Base-by-base conservation (phyloP, 202 grass and related monocot species). In the Alloteropsis angusta region DNA sequence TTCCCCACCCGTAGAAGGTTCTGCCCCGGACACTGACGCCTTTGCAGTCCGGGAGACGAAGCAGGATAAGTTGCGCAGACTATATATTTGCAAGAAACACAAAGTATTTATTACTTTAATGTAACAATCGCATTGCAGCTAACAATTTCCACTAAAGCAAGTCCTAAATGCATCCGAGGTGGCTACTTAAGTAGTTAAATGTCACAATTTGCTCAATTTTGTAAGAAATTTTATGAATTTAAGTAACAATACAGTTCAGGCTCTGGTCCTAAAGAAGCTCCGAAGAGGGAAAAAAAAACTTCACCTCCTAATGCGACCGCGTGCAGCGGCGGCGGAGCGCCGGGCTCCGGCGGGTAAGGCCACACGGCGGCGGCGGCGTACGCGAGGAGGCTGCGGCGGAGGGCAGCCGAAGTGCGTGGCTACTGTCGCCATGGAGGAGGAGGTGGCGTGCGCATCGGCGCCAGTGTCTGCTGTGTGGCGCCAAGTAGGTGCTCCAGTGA, bases 391-490 rank as follows among this genome's bases (percentile, higher is more conserved):
- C 60, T 44, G 69, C 70, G 28, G 37, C 28, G 39, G 86, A 75
- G 32, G 65, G 71, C 47, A 77, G 22, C 76, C 71, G 38, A 81
- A 71, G 71, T 54, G 71, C 55, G 55, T 64, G 65, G 57, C 71
- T 17, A 81, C 86, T 64, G 63, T 71, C 82, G 86, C 55, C 86
- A 85, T 88, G 65, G 32, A 68, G 60, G 52, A 78, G 43, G 36
- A 2, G 11, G 72, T 44, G 49, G 38, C 60, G 41, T 13, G 69
- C 3, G 22, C 52, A n/a, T 60, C 28, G 25, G 21, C 15, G 44
- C 9, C 44, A 16, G 71, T 50, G 25, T 67, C 64, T 1, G 68
- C 53, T 70, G 86, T 88, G 86, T 88, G 76, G 86, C 76, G 76
- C 76, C 81, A 88, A 84, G 25, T 17, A 28, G 54, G 19, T 19